Conservation (phyloP, 805 yeast genomes). For the Myxozyma lipomycoides region DNA sequence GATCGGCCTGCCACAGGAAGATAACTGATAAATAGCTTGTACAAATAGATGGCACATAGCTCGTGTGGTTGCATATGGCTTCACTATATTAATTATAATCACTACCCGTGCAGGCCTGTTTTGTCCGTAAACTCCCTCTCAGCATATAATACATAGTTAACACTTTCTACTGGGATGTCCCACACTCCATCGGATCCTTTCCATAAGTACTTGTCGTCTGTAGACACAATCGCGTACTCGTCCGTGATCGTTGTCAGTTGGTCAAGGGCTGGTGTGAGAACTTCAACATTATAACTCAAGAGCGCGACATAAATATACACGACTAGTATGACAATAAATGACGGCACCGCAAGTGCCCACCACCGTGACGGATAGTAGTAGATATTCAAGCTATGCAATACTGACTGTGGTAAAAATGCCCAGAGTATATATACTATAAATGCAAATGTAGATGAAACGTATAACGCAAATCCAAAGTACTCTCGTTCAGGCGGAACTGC, state of each 20-base stretch:
- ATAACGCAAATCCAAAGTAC: slow-evolving; percentile 82
- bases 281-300: slow-evolving; percentile 71
- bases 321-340: slow-evolving; percentile 66
- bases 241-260: slow-evolving; percentile 67
- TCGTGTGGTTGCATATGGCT: too few relatives aligned
- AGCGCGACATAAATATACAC: slow-evolving; percentile 67
- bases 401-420: slow-evolving; percentile 66
- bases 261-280: slow-evolving; percentile 56
- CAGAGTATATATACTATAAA: slow-evolving; percentile 60
- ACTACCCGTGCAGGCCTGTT: too few relatives aligned
- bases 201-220: slow-evolving; percentile 45
- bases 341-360: slow-evolving; percentile 84
- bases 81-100: too few relatives aligned
- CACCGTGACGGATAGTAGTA: slow-evolving; percentile 81
- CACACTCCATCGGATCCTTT: slow-evolving; percentile 76
- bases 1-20: slow-evolving; percentile 18
- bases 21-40: too few relatives aligned
- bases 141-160: slow-evolving; percentile 58
- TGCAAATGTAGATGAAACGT: slow-evolving; percentile 59
- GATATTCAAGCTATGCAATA: slow-evolving; percentile 52
- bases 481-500: slow-evolving; percentile 48
- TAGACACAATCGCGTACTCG: slow-evolving; percentile 47
- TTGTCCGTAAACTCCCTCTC: slow-evolving; percentile 2
- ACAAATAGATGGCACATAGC: too few relatives aligned
- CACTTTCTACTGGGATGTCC: slow-evolving; percentile 73